Evolutionary conservation across 257 asterid genomes (phyloP).

Genomic region (Misopates orontium): DNA sequence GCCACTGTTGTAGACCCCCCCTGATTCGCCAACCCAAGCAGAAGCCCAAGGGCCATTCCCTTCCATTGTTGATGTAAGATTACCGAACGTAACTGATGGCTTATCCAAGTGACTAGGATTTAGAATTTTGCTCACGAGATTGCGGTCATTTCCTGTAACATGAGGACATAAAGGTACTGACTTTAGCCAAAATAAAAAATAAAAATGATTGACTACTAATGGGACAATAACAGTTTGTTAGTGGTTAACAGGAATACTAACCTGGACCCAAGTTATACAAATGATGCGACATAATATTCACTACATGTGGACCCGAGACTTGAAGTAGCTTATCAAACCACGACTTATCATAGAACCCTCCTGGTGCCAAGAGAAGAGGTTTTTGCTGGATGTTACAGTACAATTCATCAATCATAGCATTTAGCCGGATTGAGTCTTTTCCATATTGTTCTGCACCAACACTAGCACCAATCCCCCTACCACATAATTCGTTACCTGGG

Average conservation of each 20-base stretch:
- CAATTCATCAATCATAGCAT: conserved; percentile 48
- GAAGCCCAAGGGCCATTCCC: conserved; percentile 78
- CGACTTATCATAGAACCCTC: conserved; percentile 83
- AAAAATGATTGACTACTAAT: background rate
- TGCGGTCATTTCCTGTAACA: conserved; percentile 67
- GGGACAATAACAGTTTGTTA: background rate
- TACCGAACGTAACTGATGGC: conserved; percentile 43
- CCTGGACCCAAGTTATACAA: conserved; percentile 88
- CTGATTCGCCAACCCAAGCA: conserved; percentile 96
- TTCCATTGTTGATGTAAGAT: conserved; percentile 53
- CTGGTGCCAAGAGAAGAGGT: conserved; percentile 78
- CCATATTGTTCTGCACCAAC: conserved; percentile 74
- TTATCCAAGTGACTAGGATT: conserved; percentile 63
- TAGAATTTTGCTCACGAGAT: conserved; percentile 59
- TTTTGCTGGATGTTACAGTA: conserved; percentile 37
- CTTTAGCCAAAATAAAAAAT: background rate
- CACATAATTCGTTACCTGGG: conserved; percentile 89
- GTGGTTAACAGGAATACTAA: conserved; percentile 25
- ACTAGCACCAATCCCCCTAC: conserved; percentile 82
- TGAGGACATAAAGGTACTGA: background rate
- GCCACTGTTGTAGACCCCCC: conserved; percentile 88
- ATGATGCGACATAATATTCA: conserved; percentile 74
- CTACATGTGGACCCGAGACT: conserved; percentile 61
- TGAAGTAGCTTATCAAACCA: conserved; percentile 75
- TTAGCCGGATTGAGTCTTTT: conserved; percentile 57